These are phyloP conservation scores for Sisymbrium altissimum DNA, from an alignment of 345 rosid species.

Conservation along the genomic window DNA sequence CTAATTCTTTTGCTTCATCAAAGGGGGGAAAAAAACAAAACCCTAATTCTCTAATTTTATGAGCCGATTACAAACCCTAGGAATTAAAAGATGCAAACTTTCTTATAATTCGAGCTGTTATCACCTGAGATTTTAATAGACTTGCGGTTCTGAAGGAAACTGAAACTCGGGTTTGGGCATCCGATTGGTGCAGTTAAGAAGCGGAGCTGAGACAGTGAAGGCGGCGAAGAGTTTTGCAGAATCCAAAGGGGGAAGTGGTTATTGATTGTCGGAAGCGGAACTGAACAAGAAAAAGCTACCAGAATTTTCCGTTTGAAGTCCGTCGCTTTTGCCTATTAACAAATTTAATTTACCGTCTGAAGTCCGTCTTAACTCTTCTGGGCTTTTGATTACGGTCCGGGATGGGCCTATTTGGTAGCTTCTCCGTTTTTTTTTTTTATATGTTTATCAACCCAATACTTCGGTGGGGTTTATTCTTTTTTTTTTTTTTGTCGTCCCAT, in stretches of 20 bases:
- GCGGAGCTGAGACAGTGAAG: background rate
- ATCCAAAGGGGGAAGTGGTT: background rate
- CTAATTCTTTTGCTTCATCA: slow-evolving; percentile 26
- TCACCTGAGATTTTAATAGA: background rate
- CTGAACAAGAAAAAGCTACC: slow-evolving; percentile 4
- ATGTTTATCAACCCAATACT: no score
- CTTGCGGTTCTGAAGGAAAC: slow-evolving; percentile 5
- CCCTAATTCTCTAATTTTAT: background rate
- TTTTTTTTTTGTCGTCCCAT: no score
- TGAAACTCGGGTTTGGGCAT: background rate
- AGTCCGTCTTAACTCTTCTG: slow-evolving; percentile 1
- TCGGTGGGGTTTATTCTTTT: no score
- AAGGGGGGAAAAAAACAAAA: no score
- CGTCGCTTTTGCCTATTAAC: slow-evolving; percentile 10
- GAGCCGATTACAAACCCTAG: slow-evolving; percentile 16
- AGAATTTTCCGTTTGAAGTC: slow-evolving; percentile 16
- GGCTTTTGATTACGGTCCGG: slow-evolving; percentile 22
- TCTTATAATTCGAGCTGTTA: background rate
- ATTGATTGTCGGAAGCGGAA: slow-evolving; percentile 20
- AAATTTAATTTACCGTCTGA: slow-evolving; percentile 24
- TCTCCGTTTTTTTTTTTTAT: no score
- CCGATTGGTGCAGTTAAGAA: background rate
- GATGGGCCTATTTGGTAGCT: no score
- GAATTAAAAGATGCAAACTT: background rate
- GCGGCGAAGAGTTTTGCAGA: background rate